phyloP scores from a whole-genome alignment of 306 rosid genomes.

The Cucumis hystrix region DNA sequence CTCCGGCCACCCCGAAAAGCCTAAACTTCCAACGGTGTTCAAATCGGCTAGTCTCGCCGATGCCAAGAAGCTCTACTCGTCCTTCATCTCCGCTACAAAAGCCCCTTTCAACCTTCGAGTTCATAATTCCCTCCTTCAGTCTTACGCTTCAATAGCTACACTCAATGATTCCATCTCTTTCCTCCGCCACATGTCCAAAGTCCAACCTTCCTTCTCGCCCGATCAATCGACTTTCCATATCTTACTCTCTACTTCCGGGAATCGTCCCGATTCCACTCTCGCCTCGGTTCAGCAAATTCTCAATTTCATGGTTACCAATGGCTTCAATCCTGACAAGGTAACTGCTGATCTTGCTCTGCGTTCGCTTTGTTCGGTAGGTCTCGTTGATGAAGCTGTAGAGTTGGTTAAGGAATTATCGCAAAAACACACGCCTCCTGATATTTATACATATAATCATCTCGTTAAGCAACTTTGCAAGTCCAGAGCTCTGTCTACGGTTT shows the following conservation, averaged over 20 bases:
- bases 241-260: slow-evolving; percentile 48
- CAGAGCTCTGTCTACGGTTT: slow-evolving; percentile 27
- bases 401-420: slow-evolving; percentile 36
- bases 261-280: slow-evolving; percentile 29
- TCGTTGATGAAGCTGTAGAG: slow-evolving; percentile 41
- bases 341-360: slow-evolving; percentile 57
- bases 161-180: slow-evolving; percentile 50
- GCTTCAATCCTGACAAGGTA: slow-evolving; percentile 41
- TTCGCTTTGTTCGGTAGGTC: slow-evolving; percentile 40
- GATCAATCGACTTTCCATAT: slow-evolving; percentile 56
- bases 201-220: slow-evolving; percentile 48
- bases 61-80: slow-evolving; percentile 40
- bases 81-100: slow-evolving; percentile 24
- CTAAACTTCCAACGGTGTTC: slow-evolving; percentile 20
- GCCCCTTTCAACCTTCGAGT: slow-evolving; percentile 25
- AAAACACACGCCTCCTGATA: slow-evolving; percentile 48
- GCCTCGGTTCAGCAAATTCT: slow-evolving; percentile 43
- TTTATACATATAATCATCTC: slow-evolving; percentile 49
- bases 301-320: slow-evolving; percentile 50
- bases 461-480: slow-evolving; percentile 57
- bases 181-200: slow-evolving; percentile 55
- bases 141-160: slow-evolving; percentile 52
- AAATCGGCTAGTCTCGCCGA: slow-evolving; percentile 54
- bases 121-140: slow-evolving; percentile 54
- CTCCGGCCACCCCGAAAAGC: not conserved